Conservation (phyloP, 2,329 filamentous ascomycete species). For the Colletotrichum tropicicola region DNA sequence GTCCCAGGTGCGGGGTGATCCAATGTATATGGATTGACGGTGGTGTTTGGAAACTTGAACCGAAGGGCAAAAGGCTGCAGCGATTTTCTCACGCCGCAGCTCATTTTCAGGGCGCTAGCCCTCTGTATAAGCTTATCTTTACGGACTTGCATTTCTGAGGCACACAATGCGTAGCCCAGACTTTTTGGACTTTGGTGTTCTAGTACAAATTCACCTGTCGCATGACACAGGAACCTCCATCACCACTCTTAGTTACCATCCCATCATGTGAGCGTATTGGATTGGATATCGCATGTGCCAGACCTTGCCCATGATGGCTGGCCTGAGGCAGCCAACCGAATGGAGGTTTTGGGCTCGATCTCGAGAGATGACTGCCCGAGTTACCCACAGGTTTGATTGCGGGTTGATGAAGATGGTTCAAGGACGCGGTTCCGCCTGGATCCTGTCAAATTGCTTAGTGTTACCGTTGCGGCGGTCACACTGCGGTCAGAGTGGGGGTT, state of each 20-base stretch:
- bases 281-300: no score
- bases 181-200: slow-evolving; percentile 5
- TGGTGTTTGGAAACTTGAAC: not conserved
- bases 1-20: slow-evolving; percentile 55
- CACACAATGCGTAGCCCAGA: slow-evolving; percentile 1
- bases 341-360: not conserved
- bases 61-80: slow-evolving; percentile 5
- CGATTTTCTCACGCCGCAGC: not conserved
- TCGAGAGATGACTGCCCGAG: not conserved
- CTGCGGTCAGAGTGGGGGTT: slow-evolving; percentile 10
- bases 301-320: not conserved
- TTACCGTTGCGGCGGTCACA: slow-evolving; percentile 13
- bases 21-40: slow-evolving; percentile 61
- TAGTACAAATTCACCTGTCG: slow-evolving; percentile 14
- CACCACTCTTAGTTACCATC: not conserved
- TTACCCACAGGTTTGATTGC: slow-evolving; percentile 16
- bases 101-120: slow-evolving; percentile 16
- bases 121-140: slow-evolving; percentile 21
- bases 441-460: slow-evolving; percentile 24
- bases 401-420: slow-evolving; percentile 6
- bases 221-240: slow-evolving; percentile 3
- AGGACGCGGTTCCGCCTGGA: not conserved
- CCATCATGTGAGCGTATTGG: not conserved
- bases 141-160: slow-evolving; percentile 9
- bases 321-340: not conserved